Percentiles rank a stretch among this genome's conserved stretches.
Conservation (phyloP, 805 yeast species). For the Jamesozyma jinghongensis region DNA sequence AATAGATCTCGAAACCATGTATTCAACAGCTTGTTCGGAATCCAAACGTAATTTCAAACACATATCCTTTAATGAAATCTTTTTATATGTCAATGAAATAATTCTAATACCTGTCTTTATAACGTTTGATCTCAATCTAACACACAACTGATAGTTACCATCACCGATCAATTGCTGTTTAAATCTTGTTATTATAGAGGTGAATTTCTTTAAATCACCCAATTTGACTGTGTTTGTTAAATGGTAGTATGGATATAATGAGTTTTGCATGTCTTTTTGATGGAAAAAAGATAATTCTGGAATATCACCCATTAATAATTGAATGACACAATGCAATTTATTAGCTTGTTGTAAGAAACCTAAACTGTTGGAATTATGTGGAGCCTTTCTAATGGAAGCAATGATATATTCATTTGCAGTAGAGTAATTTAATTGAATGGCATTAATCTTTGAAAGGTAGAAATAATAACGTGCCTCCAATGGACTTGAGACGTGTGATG, state of each 20-base stretch:
- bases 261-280: conserved; percentile 47
- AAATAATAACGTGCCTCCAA: conserved; percentile 86
- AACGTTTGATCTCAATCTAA: conserved; percentile 90
- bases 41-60: conserved; percentile 88
- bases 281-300: conserved; percentile 81
- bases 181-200: conserved; percentile 56
- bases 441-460: conserved; percentile 81
- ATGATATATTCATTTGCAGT: conserved; percentile 82
- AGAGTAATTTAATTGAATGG: conserved; percentile 88
- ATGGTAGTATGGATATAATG: conserved; percentile 72
- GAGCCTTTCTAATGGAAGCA: conserved; percentile 94
- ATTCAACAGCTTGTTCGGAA: conserved; percentile 92
- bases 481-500: conserved; percentile 67
- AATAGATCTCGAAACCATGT: conserved; percentile 92
- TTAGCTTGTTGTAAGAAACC: conserved; percentile 89
- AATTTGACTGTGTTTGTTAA: conserved; percentile 85
- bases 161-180: conserved; percentile 59
- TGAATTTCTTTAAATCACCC: conserved; percentile 81
- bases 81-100: conserved; percentile 82
- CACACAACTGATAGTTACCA: conserved; percentile 73
- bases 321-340: conserved; percentile 79
- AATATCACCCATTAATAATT: conserved; percentile 90
- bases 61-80: conserved; percentile 84
- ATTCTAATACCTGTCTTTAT: conserved; percentile 95
- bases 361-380: conserved; percentile 72